Percentiles rank a stretch among this genome's conserved stretches.
Evolutionary conservation across 2,329 filamentous ascomycete species (phyloP).

Genomic region (Trichoderma hamatum): DNA sequence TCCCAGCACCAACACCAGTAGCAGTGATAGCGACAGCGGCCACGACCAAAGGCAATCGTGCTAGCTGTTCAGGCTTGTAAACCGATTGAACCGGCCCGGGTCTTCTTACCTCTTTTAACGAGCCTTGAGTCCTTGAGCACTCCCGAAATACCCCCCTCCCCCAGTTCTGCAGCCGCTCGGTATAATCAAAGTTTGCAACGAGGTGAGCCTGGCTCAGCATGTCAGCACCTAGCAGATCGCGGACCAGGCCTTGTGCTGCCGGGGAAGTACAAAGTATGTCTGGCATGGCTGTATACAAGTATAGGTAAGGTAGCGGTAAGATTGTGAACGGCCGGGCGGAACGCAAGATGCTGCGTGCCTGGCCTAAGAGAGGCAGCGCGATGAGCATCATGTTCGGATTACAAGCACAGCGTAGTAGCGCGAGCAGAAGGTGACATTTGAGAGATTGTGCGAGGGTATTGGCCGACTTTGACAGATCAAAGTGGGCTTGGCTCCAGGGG

Average conservation of each 20-base stretch:
- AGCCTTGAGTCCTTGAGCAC: background rate
- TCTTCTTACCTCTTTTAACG: background rate
- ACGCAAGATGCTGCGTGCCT: slow-evolving; percentile 19
- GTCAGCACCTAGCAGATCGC: slow-evolving; percentile 21
- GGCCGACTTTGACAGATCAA: slow-evolving; percentile 20
- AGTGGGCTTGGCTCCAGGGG: slow-evolving; percentile 1
- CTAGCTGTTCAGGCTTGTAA: background rate
- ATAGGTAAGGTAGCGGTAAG: slow-evolving; percentile 10
- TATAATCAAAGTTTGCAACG: background rate
- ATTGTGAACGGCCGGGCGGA: background rate
- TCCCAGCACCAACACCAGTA: background rate
- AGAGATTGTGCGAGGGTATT: background rate
- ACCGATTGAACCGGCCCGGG: background rate
- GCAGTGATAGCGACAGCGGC: background rate
- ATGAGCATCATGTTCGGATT: background rate
- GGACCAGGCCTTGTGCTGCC: slow-evolving; percentile 10
- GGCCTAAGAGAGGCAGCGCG: background rate
- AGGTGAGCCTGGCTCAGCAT: background rate
- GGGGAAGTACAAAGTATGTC: slow-evolving; percentile 17
- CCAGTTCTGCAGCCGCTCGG: slow-evolving; percentile 6
- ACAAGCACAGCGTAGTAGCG: background rate
- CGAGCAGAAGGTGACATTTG: background rate
- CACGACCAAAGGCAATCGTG: background rate
- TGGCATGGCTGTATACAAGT: slow-evolving; percentile 6
- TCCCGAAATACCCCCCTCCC: background rate